Percentiles rank a stretch among this genome's conserved stretches.
Evolutionary conservation across 805 yeast genomes (phyloP).

Genomic region (Cyberlindnera xylosilytica): DNA sequence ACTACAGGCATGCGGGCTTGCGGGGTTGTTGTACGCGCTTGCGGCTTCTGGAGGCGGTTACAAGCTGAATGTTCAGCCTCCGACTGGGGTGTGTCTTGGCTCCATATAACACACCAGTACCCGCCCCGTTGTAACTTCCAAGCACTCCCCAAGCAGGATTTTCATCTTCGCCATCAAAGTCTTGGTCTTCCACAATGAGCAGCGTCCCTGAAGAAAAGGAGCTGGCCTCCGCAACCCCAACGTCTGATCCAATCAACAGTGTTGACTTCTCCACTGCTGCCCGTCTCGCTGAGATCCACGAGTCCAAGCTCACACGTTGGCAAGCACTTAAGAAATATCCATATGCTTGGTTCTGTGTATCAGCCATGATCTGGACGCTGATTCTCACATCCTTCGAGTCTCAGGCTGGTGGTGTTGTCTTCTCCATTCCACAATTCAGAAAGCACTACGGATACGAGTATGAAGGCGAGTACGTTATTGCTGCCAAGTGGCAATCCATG

Average conservation of each 20-base stretch:
- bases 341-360: conserved; percentile 39
- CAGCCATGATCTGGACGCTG: conserved; percentile 35
- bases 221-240: neutral
- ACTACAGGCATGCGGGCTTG: too few species aligned
- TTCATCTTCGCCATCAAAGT: too few species aligned
- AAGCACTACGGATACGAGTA: conserved; percentile 31
- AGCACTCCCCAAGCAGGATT: too few species aligned
- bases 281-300: conserved; percentile 2
- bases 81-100: too few species aligned
- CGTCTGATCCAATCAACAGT: neutral
- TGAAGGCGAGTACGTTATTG: conserved; percentile 32
- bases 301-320: conserved; percentile 12
- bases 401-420: conserved; percentile 36
- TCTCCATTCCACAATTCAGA: conserved; percentile 34
- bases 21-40: too few species aligned
- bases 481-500: conserved; percentile 43
- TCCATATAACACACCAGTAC: too few species aligned
- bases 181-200: too few species aligned
- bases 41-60: too few species aligned
- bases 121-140: too few species aligned
- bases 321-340: conserved; percentile 39
- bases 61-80: too few species aligned
- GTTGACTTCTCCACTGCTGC: conserved; percentile 2
- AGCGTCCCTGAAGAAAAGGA: too few species aligned
- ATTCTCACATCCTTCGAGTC: conserved; percentile 42